Percentiles rank a stretch among this genome's conserved stretches.
These are phyloP conservation scores for Colletotrichum agaves DNA, from an alignment of 2,329 filamentous ascomycete species.

Conservation along the genomic window DNA sequence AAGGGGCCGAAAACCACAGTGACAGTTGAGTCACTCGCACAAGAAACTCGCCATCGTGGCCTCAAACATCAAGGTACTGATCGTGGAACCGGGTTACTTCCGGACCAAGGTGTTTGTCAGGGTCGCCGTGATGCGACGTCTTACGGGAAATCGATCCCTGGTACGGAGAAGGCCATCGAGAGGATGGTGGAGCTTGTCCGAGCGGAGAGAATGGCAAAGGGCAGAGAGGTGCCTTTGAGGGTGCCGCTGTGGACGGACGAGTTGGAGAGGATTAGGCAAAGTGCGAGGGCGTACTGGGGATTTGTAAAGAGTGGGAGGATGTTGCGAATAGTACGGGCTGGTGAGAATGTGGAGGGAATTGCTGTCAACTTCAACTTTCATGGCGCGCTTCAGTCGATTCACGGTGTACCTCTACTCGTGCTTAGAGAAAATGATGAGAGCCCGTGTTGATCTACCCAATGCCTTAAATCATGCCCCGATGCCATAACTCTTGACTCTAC, in stretches of 20 bases:
- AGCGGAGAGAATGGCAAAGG: conserved; percentile 52
- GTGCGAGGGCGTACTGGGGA: conserved; percentile 59
- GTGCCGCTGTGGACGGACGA: conserved; percentile 65
- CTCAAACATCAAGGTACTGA: conserved; percentile 48
- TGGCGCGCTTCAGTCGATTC: no score
- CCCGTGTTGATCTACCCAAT: conserved; percentile 35
- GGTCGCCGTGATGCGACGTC: background rate
- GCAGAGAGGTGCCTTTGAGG: conserved; percentile 54
- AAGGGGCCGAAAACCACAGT: background rate
- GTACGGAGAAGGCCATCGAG: conserved; percentile 54
- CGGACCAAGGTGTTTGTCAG: conserved; percentile 44
- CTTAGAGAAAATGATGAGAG: no score
- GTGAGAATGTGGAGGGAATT: background rate
- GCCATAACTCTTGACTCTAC: conserved; percentile 72
- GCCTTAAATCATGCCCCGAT: conserved; percentile 50
- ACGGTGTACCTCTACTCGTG: no score
- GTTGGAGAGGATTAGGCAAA: conserved; percentile 59
- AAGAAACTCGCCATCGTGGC: conserved; percentile 42
- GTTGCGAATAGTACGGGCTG: conserved; percentile 59
- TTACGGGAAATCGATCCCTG: background rate
- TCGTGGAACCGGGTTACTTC: conserved; percentile 59
- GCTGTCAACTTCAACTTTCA: no score
- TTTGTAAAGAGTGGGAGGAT: conserved; percentile 61
- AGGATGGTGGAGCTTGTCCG: conserved; percentile 66
- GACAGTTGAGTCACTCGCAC: conserved; percentile 46